phyloP scores from a whole-genome alignment of 345 rosid species.

The Moricandia arvensis region DNA sequence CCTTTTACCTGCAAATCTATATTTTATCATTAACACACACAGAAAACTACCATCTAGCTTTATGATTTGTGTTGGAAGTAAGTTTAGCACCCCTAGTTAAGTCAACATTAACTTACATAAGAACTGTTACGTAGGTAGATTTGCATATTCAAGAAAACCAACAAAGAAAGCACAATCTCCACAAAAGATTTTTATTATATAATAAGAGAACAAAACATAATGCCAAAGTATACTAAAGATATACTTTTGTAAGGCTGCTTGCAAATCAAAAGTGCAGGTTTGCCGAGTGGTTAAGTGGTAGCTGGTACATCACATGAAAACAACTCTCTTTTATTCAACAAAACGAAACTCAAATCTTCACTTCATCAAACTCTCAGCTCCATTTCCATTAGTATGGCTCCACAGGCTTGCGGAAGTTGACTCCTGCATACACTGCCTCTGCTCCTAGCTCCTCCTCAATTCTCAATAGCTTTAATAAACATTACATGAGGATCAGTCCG shows the following conservation, averaged over 20 bases:
- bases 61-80: too few relatives aligned
- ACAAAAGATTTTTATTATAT: not conserved
- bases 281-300: not conserved
- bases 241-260: not conserved
- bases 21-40: too few relatives aligned
- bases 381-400: slow-evolving; percentile 58
- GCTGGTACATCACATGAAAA: not conserved
- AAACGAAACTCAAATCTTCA: not conserved
- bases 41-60: too few relatives aligned
- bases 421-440: slow-evolving; percentile 82
- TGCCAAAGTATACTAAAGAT: not conserved
- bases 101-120: not conserved
- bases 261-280: not conserved
- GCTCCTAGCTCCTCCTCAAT: slow-evolving; percentile 90
- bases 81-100: too few relatives aligned
- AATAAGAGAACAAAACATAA: not conserved
- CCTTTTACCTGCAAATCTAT: too few relatives aligned
- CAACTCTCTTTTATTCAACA: not conserved
- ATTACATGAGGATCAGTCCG: not conserved
- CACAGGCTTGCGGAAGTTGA: slow-evolving; percentile 67
- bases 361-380: slow-evolving; percentile 6
- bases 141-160: not conserved
- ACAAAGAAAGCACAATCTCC: not conserved
- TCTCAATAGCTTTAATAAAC: slow-evolving; percentile 53
- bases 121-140: not conserved